Base-by-base conservation (phyloP, 345 rosid genomes). In the Nephelium lappaceum region DNA sequence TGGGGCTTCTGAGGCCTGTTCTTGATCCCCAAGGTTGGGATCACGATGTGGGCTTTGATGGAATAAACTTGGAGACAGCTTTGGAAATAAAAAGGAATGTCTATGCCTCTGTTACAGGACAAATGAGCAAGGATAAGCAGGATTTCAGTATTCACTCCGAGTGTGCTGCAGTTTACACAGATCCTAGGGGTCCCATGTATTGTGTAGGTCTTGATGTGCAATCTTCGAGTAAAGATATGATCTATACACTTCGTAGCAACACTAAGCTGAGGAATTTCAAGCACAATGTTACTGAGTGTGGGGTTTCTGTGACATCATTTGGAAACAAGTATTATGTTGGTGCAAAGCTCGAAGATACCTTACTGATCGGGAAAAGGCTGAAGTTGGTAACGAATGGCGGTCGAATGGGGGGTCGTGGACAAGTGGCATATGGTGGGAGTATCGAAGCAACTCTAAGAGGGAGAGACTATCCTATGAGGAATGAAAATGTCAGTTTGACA, bases 21-120 rank as follows among this genome's bases (percentile, higher is more conserved):
- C 91, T 89, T 76, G 95, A 96, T 81, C 92, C 95, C 72, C 94
- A 91, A 61, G 98, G 99, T 19, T 94, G 98, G 99, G 99, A 96
- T 87, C 92, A 87, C 49, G 99, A 94, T 81, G 93, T 94, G 16
- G 94, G 99, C 16, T 96, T 93, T 73, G 97, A 96, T 79, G 98
- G 97, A 51, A 82, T 96, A 79, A 94, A 85, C 83, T 82, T 93
- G 79, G 97, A 96, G 85, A 85, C 94, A 57, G 88, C 92, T 80
- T 60, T 82, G 53, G 93, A 88, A 80, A 39, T 87, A 12, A 84
- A 84, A 69, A 84, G 47, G 79, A 87, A 91, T 79, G 69, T 89
- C 11, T 78, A 79, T 82, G 87, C 91, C 77, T 90, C 96, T 19
- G 78, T 88, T 58, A 53, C 85, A 0, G 98, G 97, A 53, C 98